Conservation (phyloP, 495 filamentous ascomycete genomes). For the Hypoxylon lenormandii region DNA sequence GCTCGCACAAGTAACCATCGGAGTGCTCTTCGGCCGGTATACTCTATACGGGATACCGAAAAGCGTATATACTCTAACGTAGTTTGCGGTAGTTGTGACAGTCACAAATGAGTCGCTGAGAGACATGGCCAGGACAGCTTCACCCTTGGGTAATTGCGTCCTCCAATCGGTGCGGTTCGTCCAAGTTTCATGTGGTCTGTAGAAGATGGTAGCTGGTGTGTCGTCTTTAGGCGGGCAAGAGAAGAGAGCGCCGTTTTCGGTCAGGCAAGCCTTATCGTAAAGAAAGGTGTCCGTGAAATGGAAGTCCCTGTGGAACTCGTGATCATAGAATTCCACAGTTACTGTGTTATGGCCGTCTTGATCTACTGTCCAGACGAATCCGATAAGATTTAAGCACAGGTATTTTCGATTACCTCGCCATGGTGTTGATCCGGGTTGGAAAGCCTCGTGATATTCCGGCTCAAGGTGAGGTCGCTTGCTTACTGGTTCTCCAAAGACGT, state of each 20-base stretch:
- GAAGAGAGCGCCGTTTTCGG: constrained; percentile 87
- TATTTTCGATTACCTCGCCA: constrained; percentile 95
- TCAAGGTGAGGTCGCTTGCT: constrained; percentile 64
- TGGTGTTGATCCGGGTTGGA: constrained; percentile 93
- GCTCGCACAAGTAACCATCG: constrained; percentile 88
- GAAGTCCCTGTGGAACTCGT: constrained; percentile 88
- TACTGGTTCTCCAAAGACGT: constrained; percentile 51
- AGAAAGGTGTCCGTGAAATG: constrained; percentile 96
- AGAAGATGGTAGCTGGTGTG: constrained; percentile 86
- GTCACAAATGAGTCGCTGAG: constrained; percentile 91
- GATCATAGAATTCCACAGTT: constrained; percentile 97
- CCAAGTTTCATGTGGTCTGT: constrained; percentile 97
- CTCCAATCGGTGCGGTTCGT: constrained; percentile 90
- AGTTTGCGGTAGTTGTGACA: constrained; percentile 83
- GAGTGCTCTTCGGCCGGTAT: constrained; percentile 87
- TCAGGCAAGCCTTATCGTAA: constrained; percentile 92
- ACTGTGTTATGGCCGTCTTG: constrained; percentile 95
- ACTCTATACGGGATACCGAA: constrained; percentile 90
- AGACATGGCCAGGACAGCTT: constrained; percentile 86
- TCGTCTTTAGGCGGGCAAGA: constrained; percentile 78
- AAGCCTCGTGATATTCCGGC: constrained; percentile 80
- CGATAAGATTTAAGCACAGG: constrained; percentile 90
- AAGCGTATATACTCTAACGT: constrained; percentile 90
- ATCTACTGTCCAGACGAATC: constrained; percentile 96
- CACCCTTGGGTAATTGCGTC: constrained; percentile 81